Evolutionary conservation across 495 filamentous ascomycete genomes (phyloP).

Genomic region (Hypoxylon rickii): DNA sequence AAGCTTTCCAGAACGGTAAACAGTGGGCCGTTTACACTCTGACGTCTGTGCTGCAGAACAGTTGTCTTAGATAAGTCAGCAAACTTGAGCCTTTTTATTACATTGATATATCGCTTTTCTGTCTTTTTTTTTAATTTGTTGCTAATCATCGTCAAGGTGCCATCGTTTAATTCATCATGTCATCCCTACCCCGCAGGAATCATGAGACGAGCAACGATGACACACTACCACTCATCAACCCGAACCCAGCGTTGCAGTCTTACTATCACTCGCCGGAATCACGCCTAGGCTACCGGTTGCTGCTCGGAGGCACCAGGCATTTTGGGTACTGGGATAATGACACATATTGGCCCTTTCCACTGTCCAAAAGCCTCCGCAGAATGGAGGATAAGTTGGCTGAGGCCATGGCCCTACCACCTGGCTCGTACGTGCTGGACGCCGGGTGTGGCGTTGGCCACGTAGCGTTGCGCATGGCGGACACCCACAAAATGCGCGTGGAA

Average conservation of each 20-base stretch:
- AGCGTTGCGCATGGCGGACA: conserved; percentile 51
- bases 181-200: neutral
- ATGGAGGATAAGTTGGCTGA: conserved; percentile 57
- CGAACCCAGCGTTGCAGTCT: conserved; percentile 44
- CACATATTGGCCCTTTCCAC: conserved; percentile 57
- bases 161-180: no score
- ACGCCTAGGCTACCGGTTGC: conserved; percentile 52
- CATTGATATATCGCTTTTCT: no score
- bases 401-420: conserved; percentile 41
- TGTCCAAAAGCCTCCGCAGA: conserved; percentile 43
- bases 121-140: no score
- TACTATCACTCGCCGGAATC: conserved; percentile 56
- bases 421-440: conserved; percentile 54
- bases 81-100: no score
- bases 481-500: conserved; percentile 45
- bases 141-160: no score
- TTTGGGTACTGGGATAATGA: conserved; percentile 55
- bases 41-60: no score
- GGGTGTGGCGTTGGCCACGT: conserved; percentile 58
- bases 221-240: conserved; percentile 40
- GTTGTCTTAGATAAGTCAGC: no score
- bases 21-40: no score
- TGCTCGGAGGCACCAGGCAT: conserved; percentile 57
- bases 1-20: no score
- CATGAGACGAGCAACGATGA: neutral